Evolutionary conservation across 1,139 yeast genomes (phyloP), one percentile per base, ranked within the genome.

Genomic region (Wickerhamiella infanticola): DNA sequence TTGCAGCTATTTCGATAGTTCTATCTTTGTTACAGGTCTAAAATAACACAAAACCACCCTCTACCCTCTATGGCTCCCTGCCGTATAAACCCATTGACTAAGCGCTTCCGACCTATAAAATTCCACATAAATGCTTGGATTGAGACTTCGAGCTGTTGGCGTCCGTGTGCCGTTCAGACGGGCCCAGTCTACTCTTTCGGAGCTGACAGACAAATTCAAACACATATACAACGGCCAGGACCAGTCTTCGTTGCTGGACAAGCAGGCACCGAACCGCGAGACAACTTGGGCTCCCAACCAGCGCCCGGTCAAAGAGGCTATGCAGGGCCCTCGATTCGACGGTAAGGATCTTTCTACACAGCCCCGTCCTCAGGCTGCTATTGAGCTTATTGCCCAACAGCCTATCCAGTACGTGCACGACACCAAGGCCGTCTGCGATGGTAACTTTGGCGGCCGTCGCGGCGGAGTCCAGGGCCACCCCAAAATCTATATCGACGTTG

Each of bases 361-460:
- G 65, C 95, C 95, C 50, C 74, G 74, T 58, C 88, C 94, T 5
- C 75, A 77, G 53, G 84, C 94, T 42, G 94, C 94, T 50, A 84
- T 84, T 60, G 90, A 83, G 47, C 71, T 84, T 62, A 81, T 84
- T 58, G 79, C 82, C 40, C 65, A 80, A 58, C 77, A 78, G 58
- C 94, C 95, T 8, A 66, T 84, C 43, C 68, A 76, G 56, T 81
- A 74, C 60, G 67, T 83, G 53, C 75, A 74, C 54, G 70, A 69
- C 37, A 72, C 74, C 57, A 63, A 77, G 48, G 95, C 94, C 2
- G 93, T 81, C 24, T 84, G 95, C 61, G 85, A 81, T 58, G 95
- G 94, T 38, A 53, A 51, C 52, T 41, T 40, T 44, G 49, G 50
- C 47, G 83, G 84, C 56, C 77, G 71, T 57, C 54, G 49, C 39